Evolutionary conservation across 1,284 basidiomycete species (phyloP), one percentile per base, ranked within the genome.

Genomic region (Cutaneotrichosporon arboriforme): DNA sequence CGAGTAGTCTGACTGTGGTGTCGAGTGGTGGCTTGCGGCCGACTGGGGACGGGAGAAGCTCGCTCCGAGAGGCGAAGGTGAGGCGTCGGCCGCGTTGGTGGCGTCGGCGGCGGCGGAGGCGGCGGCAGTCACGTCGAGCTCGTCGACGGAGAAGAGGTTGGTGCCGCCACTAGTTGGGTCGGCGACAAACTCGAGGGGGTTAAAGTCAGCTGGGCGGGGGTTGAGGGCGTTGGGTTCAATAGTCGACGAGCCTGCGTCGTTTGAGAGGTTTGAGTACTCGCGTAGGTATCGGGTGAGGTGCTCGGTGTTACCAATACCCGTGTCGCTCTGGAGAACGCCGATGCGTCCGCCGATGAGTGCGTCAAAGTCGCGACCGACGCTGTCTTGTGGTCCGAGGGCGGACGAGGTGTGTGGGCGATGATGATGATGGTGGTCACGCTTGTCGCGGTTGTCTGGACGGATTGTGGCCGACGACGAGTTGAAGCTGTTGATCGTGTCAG

Each of bases 391-490:
- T 9, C 59, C 52, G 22, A 60, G 55, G 20, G 38, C 44, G 40
- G 42, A 35, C 20, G 31, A 36, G 31, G 43, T n/a, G 31, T 20
- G 57, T 21, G 59, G 54, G 20, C 18, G 4, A 55, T n/a, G n/a
- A n/a, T n/a, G n/a, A n/a, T n/a, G n/a, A n/a, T n/a, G n/a, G n/a
- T n/a, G n/a, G n/a, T 37, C 46, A 47, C 47, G 47, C 42, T 17
- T 55, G 14, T 51, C 23, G 26, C 51, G 42, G 44, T 44, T 46
- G 35, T 62, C 62, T 12, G 60, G 51, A 5, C 57, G 49, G 34
- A 64, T 60, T 4, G 62, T 64, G 31, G 60, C 62, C 12, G 58
- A 57, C 5, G 62, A 64, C 51, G 62, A 64, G 60, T 64, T 64
- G 62, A 64, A 64, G 44, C 62, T 63, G 48, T 21, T 14, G 26